phyloP scores from a whole-genome alignment of 2,329 filamentous ascomycete species.

The Neurospora sp. region DNA sequence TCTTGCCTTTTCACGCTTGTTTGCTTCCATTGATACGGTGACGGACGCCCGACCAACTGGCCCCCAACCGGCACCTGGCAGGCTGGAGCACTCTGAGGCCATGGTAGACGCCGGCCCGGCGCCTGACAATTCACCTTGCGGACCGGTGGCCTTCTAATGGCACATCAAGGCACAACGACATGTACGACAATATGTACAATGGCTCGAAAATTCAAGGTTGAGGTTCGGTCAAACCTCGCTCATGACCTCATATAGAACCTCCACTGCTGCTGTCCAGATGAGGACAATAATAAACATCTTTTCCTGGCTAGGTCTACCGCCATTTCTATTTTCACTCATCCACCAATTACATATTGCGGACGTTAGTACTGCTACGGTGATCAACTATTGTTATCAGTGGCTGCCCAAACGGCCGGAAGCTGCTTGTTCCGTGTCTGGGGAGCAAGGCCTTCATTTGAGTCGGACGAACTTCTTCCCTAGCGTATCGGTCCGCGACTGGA shows the following conservation, averaged over 20 bases:
- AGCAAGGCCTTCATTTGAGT: not conserved
- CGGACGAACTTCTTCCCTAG: not conserved
- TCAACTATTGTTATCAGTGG: not conserved
- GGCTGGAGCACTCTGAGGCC: not conserved
- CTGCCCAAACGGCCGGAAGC: not conserved
- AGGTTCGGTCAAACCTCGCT: not conserved
- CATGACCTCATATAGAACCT: not conserved
- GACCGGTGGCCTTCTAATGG: not conserved
- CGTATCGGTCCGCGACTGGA: not conserved
- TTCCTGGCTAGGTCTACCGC: not conserved
- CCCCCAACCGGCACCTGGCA: not conserved
- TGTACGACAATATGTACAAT: not conserved
- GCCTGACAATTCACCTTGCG: not conserved
- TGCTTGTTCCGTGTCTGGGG: not conserved
- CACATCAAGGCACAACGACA: not conserved
- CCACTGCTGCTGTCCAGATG: not conserved
- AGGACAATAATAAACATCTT: not conserved
- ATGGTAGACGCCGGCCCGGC: not conserved
- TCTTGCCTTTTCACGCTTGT: not conserved
- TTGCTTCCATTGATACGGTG: not conserved
- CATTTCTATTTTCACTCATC: not conserved
- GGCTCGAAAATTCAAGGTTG: not conserved
- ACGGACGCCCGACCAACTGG: not conserved
- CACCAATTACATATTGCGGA: not conserved
- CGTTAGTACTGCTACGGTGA: not conserved